Evolutionary conservation across 2,329 filamentous ascomycete genomes (phyloP).

Genomic region (Calonectria crousiana): DNA sequence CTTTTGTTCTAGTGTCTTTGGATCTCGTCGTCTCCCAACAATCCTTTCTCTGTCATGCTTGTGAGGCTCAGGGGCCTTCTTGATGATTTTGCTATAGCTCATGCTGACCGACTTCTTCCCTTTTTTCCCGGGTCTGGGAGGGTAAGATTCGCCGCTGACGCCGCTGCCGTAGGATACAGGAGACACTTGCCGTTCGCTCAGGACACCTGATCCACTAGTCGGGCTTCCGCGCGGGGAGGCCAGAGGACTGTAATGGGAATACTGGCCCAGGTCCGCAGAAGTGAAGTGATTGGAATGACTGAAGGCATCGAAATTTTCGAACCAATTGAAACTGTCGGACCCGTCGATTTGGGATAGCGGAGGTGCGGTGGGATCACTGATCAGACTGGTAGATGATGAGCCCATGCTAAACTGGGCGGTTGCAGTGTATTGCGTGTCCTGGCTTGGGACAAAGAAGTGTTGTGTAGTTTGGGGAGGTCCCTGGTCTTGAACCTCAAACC

Average conservation of each 20-base stretch:
- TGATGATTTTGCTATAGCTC: background rate
- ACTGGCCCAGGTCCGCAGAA: background rate
- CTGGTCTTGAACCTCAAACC: slow-evolving; percentile 73
- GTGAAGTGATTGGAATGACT: background rate
- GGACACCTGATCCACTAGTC: background rate
- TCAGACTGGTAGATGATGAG: background rate
- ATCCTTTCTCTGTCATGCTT: background rate
- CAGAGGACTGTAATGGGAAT: background rate
- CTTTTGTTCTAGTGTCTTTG: background rate
- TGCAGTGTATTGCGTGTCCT: background rate
- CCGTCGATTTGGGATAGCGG: background rate
- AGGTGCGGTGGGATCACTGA: background rate
- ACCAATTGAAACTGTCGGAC: background rate
- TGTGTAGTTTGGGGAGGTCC: background rate
- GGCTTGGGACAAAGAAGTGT: background rate
- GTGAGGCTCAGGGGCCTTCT: background rate
- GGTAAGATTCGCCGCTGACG: background rate
- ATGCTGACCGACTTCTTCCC: background rate
- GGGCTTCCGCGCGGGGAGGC: background rate
- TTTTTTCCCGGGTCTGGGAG: background rate
- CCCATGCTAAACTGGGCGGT: background rate
- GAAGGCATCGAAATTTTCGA: background rate
- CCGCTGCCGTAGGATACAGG: background rate
- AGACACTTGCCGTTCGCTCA: background rate
- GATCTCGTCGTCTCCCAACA: background rate